These are phyloP conservation scores for Echites panduratus DNA, from an alignment of 257 asterid genomes.

Conservation along the genomic window DNA sequence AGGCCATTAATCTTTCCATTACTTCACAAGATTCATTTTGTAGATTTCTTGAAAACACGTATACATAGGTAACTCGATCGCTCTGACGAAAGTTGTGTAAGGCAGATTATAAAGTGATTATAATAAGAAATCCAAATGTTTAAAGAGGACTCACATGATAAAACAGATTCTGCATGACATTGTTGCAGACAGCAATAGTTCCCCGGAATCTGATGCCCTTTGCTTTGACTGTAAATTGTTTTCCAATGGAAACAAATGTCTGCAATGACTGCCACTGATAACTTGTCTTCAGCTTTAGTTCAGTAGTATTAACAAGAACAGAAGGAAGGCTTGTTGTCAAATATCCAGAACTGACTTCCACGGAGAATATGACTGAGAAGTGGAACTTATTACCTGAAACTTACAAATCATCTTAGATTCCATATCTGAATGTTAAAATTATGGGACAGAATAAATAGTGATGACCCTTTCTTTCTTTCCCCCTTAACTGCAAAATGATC, in stretches of 20 bases:
- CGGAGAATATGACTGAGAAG: constrained; percentile 54
- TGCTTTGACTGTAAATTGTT: constrained; percentile 69
- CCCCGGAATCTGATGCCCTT: constrained; percentile 79
- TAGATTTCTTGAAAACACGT: background rate
- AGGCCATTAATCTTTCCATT: too few relatives aligned
- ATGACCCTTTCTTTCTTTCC: too few relatives aligned
- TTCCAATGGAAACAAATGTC: constrained; percentile 80
- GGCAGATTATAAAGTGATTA: background rate
- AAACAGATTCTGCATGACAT: constrained; percentile 42
- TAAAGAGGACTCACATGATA: constrained; percentile 50
- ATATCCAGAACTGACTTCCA: constrained; percentile 75
- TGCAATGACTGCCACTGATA: constrained; percentile 84
- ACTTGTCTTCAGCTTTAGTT: constrained; percentile 57
- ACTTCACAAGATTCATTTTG: background rate
- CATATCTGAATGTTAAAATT: background rate
- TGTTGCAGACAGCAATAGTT: constrained; percentile 63
- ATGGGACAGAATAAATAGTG: too few relatives aligned
- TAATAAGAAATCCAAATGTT: background rate
- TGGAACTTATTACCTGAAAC: constrained; percentile 55
- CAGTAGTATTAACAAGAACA: constrained; percentile 58
- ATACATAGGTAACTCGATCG: background rate
- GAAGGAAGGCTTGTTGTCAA: constrained; percentile 68
- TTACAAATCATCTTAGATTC: constrained; percentile 7
- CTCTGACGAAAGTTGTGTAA: background rate
- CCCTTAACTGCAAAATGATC: background rate